Evolutionary conservation across 2,329 filamentous ascomycete genomes (phyloP).

Genomic region (Pseudocercospora vitis): DNA sequence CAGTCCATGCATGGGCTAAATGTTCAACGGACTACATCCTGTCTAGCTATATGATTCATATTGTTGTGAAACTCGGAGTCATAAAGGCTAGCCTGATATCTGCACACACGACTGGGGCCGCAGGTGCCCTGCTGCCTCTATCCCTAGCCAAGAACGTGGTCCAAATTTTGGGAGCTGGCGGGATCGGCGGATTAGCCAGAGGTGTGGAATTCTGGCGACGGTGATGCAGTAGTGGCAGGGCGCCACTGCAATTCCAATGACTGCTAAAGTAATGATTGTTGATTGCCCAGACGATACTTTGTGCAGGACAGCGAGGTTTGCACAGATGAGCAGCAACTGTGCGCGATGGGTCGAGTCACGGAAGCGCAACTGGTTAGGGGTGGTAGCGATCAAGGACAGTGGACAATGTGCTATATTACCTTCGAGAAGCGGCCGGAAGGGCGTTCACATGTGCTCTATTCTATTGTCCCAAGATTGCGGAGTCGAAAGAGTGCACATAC

Average conservation of each 20-base stretch:
- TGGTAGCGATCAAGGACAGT: not conserved
- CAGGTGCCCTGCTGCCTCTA: not conserved
- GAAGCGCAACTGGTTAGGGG: not conserved
- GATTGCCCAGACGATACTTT: not conserved
- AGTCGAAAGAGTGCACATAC: slow-evolving; percentile 32
- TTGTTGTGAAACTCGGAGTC: too few species aligned
- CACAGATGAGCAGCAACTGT: not conserved
- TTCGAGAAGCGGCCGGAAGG: too few species aligned
- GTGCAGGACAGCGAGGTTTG: not conserved
- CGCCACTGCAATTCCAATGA: not conserved
- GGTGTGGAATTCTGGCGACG: not conserved
- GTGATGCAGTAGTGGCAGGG: not conserved
- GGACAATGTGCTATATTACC: not conserved
- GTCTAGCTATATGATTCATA: too few species aligned
- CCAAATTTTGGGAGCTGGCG: not conserved
- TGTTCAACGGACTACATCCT: too few species aligned
- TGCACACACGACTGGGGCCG: too few species aligned
- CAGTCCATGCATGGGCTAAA: too few species aligned
- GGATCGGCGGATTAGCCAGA: not conserved
- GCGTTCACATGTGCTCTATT: too few species aligned
- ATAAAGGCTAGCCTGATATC: too few species aligned
- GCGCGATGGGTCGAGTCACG: slow-evolving; percentile 1
- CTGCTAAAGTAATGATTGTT: too few species aligned
- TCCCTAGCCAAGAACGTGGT: not conserved
- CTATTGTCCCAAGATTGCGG: not conserved